Percentiles rank a stretch among this genome's conserved stretches.
Conservation (phyloP, 2,329 filamentous ascomycete genomes). For the Fusarium tuaranense region DNA sequence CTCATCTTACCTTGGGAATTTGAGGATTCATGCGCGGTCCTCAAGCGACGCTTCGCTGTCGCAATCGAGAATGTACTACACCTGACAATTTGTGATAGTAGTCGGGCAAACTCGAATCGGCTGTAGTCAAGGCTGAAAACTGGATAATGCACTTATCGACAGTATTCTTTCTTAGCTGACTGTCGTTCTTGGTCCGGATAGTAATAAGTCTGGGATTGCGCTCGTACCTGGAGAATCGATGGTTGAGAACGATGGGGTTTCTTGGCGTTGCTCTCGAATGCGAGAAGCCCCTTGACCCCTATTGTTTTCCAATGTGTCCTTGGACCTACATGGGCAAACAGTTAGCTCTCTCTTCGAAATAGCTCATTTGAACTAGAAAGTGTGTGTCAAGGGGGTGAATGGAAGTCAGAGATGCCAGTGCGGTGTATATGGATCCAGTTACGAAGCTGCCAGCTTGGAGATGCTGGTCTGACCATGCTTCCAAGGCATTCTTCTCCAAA, state of each 20-base stretch:
- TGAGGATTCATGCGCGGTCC: conserved; percentile 48
- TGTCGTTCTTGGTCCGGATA: background rate
- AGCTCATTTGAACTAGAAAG: background rate
- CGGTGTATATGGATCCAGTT: background rate
- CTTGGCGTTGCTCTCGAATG: background rate
- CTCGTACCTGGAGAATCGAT: background rate
- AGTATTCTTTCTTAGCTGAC: background rate
- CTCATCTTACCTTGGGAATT: conserved; percentile 46
- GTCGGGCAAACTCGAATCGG: conserved; percentile 18
- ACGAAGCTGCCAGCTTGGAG: background rate
- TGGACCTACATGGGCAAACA: conserved; percentile 7
- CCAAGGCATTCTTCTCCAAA: background rate
- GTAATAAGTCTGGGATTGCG: background rate
- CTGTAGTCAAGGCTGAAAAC: background rate
- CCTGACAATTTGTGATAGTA: conserved; percentile 4
- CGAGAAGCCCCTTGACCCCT: background rate
- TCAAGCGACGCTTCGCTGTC: conserved; percentile 27
- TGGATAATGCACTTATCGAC: background rate
- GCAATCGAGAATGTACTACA: conserved; percentile 16
- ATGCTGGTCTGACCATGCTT: background rate
- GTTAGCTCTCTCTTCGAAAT: conserved; percentile 14
- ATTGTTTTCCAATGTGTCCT: background rate
- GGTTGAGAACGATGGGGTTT: background rate
- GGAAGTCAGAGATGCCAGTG: background rate
- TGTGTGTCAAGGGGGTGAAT: background rate